Evolutionary conservation across 164 flowering plant species (phyloP), one percentile per base, ranked within the genome.

Genomic region (Paratinospora sagittata): DNA sequence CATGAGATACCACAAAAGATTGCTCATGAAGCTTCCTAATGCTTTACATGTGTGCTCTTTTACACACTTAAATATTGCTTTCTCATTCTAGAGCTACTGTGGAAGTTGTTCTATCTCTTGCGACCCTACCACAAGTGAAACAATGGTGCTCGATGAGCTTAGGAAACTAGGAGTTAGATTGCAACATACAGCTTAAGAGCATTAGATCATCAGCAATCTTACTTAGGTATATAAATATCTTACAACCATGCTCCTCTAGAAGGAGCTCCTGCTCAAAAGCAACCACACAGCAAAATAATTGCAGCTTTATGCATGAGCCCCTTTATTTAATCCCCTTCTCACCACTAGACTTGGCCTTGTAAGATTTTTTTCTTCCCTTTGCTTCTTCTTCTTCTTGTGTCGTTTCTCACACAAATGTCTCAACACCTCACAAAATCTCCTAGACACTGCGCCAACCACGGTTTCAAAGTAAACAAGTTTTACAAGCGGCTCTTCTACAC

Each of bases 391-490:
- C 43, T n/a, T n/a, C n/a, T n/a, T n/a, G 39, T n/a, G 43, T 61
- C 72, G 27, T 30, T 64, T 33, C 63, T 13, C 72, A 21, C 16
- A 63, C 77, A 71, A 67, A 79, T 77, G 77, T 77, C 82, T 75
- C 67, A 37, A 14, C 30, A 62, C 63, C 8, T 55, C 68, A 39
- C 23, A 26, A 73, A 26, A 36, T 75, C 80, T 41, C 78, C 80
- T 13, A 77, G 73, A 70, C 78, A 77, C 69, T 80, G 81, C 70
- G 78, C 77, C 41, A 73, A 70, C n/a, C 63, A 75, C 62, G 75
- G 78, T 67, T 16, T 77, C 13, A 70, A 78, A 37, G 55, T 69
- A 23, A 60, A 71, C 13, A 78, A 78, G 33, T 21, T 30, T 52
- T 70, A 72, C 78, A 80, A 72, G 74, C 75, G 43, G 65, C 49